Evolutionary conservation across 1,284 basidiomycete genomes (phyloP).

Genomic region (Ustilago shanxiensis): DNA sequence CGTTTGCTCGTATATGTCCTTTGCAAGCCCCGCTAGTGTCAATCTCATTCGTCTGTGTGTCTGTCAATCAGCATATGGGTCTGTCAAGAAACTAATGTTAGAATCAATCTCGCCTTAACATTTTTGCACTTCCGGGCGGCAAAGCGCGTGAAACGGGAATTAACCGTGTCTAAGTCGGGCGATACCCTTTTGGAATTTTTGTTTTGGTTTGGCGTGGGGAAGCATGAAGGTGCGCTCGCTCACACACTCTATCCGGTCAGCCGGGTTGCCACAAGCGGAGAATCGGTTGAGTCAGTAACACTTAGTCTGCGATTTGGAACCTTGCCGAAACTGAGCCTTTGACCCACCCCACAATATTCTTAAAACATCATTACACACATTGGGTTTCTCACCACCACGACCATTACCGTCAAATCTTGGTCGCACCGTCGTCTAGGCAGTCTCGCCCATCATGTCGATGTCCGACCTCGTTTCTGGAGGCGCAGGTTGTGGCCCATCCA

Average conservation of each 20-base stretch:
- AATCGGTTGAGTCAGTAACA: no score
- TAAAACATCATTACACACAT: no score
- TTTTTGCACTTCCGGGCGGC: background rate
- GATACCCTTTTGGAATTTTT: constrained; percentile 1
- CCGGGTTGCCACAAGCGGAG: no score
- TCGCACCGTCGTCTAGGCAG: background rate
- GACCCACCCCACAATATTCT: background rate
- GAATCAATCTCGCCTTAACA: no score
- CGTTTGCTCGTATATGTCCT: background rate
- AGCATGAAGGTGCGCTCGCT: no score
- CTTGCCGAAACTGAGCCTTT: no score
- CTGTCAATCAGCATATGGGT: no score
- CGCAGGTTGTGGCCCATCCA: constrained; percentile 67
- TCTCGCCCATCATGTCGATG: constrained; percentile 53
- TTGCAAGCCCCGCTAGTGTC: background rate
- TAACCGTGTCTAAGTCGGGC: constrained; percentile 17
- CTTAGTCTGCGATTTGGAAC: no score
- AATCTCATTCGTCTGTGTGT: background rate
- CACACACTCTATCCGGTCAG: no score
- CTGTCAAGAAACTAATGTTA: no score
- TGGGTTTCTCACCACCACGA: constrained; percentile 2
- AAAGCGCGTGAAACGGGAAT: constrained; percentile 10
- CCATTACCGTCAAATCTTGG: background rate
- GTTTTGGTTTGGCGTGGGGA: background rate
- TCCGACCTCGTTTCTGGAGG: constrained; percentile 66